Evolutionary conservation across 108 stramenopile species (phyloP).

Genomic region (Hondaea fermentalgiana): DNA sequence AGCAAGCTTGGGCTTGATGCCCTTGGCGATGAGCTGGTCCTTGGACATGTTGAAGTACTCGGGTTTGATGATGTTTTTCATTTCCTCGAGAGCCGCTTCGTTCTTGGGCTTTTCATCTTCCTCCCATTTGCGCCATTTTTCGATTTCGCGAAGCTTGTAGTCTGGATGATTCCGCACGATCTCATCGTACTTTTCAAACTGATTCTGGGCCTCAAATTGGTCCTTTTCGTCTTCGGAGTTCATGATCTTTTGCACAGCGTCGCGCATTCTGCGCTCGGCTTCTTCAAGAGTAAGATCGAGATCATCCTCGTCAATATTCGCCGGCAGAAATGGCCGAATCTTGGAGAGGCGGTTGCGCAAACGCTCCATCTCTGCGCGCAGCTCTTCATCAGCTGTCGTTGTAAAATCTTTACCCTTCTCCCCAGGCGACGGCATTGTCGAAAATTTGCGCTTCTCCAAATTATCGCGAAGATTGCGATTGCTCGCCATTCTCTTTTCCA

Average conservation of each 20-base stretch:
- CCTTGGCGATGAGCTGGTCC: neutral
- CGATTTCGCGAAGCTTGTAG: neutral
- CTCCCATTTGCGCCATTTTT: neutral
- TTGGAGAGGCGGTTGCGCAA: neutral
- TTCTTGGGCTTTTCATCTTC: neutral
- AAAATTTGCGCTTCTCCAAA: neutral
- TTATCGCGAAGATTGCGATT: neutral
- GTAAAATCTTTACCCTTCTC: neutral
- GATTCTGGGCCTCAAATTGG: neutral
- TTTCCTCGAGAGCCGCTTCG: neutral
- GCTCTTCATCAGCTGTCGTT: neutral
- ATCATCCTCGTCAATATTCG: neutral
- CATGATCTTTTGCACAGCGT: neutral
- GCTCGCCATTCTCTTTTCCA: neutral
- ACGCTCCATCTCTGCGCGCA: neutral
- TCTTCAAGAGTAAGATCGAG: neutral
- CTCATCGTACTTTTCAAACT: neutral
- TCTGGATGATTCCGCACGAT: conserved; percentile 9
- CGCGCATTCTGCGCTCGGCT: neutral
- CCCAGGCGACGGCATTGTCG: neutral
- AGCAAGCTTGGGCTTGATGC: neutral
- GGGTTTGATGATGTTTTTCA: neutral
- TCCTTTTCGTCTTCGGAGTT: neutral
- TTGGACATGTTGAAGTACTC: conserved; percentile 10
- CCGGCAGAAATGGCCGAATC: neutral